Evolutionary conservation across 140 eudicot genomes (phyloP), one percentile per base, ranked within the genome.

Genomic region (Ambrosia hybrid): DNA sequence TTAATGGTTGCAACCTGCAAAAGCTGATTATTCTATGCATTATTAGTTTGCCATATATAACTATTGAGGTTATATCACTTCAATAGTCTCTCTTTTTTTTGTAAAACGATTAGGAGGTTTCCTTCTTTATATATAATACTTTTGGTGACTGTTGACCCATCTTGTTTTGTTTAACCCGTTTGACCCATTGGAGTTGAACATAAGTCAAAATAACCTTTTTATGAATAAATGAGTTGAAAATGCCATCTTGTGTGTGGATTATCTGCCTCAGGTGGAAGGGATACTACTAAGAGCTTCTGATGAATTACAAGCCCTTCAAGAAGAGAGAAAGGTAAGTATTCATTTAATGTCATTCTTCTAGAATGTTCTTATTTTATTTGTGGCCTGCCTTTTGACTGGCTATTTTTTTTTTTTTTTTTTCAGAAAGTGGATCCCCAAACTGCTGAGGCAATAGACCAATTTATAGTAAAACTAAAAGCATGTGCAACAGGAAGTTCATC

Each of bases 371-470:
- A 11, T 53, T 34, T 34, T 48, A 4, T 21, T 39, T 43, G 48
- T 43, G 2, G 34, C 34, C 34, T 30, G 34, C 34, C 49, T 12
- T 34, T 34, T 45, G 26, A 58, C 26, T 11, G 16, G 64, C 16
- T 57, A 61, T 78, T 80, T 36, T 67, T 84, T 60, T 89, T 83
- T 69, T 80, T 88, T 76, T 60, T 26, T 57, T 72, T 73, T 38
- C 91, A 93, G 98, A 90, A 86, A 90, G 91, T 93, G 78, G 97
- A 93, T 73, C 97, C 94, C 1, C 82, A 79, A 57, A 85, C 89
- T 33, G 98, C 88, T 48, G 88, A 84, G 78, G 97, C 98, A 56
- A 85, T 93, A 71, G 98, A 93, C 52, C 57, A 78, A 51, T 89
- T 93, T 79, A 66, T 90, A 81, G 46, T 55, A 37, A 93, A 93